Base-by-base conservation (phyloP, 2,329 filamentous ascomycete genomes). In the Arthrobotrys conoides region DNA sequence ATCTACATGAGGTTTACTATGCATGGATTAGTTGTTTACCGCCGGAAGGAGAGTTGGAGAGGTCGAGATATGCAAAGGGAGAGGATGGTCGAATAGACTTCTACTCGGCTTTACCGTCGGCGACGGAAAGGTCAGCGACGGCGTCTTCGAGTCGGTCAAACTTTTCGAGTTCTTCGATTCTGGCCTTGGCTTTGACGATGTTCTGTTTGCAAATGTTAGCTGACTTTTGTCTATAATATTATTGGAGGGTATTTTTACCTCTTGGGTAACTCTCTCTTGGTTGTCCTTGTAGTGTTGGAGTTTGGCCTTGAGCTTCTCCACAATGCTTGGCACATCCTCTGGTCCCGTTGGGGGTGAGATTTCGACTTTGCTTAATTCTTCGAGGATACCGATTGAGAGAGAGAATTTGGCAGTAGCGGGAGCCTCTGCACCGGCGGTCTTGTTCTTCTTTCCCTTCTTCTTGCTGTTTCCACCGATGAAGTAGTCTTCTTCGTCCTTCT, bases 301-400 rank as follows among this genome's bases (percentile, higher is more conserved):
- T 89, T 98, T 98, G 83, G 90, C 92, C 86, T 95, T 94, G 83
- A 98, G 89, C 88, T 97, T 95, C 87, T 97, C 94, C 57, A 93
- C 87, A 14, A 92, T 90, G 77, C 87, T 87, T 27, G 94, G 90
- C 14, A 98, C 91, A 82, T 97, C 95, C 70, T 90, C 88, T 83
- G 93, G 90, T 85, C 90, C 92, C 88, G 95, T 93, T 36, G 96
- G 96, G 66, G 95, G 92, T 76, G 97, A 91, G 81, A 98, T 90
- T 82, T 91, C 91, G 84, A 98, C 89, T 85, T 92, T 92, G 81
- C 90, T 87, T 81, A 97, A 92, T 85, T 97, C 93, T 85, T 97
- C 94, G 61, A 99, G 93, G 81, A 98, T 91, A 76, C 94, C 93
- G 64, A 96, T 92, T 82, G 93, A 95, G 84, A 96, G 90, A 86